Conservation (phyloP, 495 filamentous ascomycete species). For the Pseudoneurospora amorphoporcata region DNA sequence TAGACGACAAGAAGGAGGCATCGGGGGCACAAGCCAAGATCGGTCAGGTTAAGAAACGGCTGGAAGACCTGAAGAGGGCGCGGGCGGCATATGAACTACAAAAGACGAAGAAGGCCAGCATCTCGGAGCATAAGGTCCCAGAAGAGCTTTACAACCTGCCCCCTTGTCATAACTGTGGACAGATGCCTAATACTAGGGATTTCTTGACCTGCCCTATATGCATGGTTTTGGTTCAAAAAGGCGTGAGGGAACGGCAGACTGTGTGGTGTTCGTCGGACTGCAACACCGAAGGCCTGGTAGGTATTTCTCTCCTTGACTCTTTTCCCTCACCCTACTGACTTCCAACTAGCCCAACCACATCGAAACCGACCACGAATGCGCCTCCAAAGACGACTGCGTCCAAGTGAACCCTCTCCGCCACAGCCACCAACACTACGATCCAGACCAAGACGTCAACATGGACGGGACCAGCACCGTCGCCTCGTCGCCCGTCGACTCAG, state of each 20-base stretch:
- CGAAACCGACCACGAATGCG: slow-evolving; percentile 15
- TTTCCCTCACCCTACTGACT: neutral
- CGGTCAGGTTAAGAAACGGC: slow-evolving; percentile 23
- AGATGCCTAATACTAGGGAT: slow-evolving; percentile 15
- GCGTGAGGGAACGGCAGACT: slow-evolving; percentile 13
- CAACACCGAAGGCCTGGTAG: slow-evolving; percentile 31
- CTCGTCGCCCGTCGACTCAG: neutral
- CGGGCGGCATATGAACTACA: slow-evolving; percentile 32
- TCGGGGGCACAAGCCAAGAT: slow-evolving; percentile 23
- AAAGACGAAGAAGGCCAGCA: slow-evolving; percentile 25
- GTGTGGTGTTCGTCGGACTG: slow-evolving; percentile 38
- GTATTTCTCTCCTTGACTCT: slow-evolving; percentile 4
- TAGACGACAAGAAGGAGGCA: slow-evolving; percentile 25
- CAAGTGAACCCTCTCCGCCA: slow-evolving; percentile 2
- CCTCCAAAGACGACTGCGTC: slow-evolving; percentile 13
- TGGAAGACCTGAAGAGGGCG: slow-evolving; percentile 34
- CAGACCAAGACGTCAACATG: neutral
- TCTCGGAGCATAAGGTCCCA: slow-evolving; percentile 13
- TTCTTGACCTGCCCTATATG: slow-evolving; percentile 32
- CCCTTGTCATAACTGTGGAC: slow-evolving; percentile 27
- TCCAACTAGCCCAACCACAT: slow-evolving; percentile 8
- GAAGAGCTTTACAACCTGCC: slow-evolving; percentile 25
- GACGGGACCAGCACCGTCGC: slow-evolving; percentile 4
- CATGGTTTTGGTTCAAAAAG: slow-evolving; percentile 21
- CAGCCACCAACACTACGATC: neutral